These are phyloP conservation scores for Ogataea nitratoaversa DNA, from an alignment of 805 yeast genomes.

Conservation along the genomic window DNA sequence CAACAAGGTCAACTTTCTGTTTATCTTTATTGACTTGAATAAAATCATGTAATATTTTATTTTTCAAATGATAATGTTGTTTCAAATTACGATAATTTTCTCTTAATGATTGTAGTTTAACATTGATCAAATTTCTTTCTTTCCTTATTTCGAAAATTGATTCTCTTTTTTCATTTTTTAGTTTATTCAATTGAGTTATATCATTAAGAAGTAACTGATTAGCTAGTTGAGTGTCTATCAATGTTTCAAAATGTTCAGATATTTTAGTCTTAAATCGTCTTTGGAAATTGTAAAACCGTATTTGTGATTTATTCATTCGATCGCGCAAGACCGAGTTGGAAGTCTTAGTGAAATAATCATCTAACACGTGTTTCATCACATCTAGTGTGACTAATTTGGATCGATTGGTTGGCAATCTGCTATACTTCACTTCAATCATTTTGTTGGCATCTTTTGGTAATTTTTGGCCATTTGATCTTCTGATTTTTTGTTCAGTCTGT, in stretches of 20 bases:
- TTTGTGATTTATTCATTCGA: slow-evolving; percentile 11
- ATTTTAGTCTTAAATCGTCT: slow-evolving; percentile 21
- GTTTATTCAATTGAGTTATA: slow-evolving; percentile 24
- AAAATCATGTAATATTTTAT: slow-evolving; percentile 15
- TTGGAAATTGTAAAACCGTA: slow-evolving; percentile 9
- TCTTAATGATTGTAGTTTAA: slow-evolving; percentile 20
- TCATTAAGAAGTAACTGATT: slow-evolving; percentile 31
- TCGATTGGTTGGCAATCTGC: slow-evolving; percentile 26
- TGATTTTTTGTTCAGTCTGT: too few relatives aligned
- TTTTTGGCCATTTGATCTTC: too few relatives aligned
- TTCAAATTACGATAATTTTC: slow-evolving; percentile 8
- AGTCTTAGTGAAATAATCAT: slow-evolving; percentile 24
- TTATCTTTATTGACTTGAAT: slow-evolving; percentile 6
- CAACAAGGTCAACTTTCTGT: background rate
- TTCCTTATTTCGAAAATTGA: slow-evolving; percentile 27
- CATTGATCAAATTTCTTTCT: slow-evolving; percentile 21
- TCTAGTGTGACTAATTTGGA: slow-evolving; percentile 29
- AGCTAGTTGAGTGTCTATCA: slow-evolving; percentile 33
- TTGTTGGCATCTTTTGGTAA: too few relatives aligned
- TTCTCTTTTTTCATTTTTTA: slow-evolving; percentile 28
- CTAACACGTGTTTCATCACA: slow-evolving; percentile 28
- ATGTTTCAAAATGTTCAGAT: slow-evolving; percentile 26
- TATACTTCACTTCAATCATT: slow-evolving; percentile 21
- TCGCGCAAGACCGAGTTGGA: slow-evolving; percentile 9
- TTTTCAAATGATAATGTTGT: slow-evolving; percentile 12